Conservation (phyloP, 2,329 filamentous ascomycete genomes). For the Fusarium temperatum region DNA sequence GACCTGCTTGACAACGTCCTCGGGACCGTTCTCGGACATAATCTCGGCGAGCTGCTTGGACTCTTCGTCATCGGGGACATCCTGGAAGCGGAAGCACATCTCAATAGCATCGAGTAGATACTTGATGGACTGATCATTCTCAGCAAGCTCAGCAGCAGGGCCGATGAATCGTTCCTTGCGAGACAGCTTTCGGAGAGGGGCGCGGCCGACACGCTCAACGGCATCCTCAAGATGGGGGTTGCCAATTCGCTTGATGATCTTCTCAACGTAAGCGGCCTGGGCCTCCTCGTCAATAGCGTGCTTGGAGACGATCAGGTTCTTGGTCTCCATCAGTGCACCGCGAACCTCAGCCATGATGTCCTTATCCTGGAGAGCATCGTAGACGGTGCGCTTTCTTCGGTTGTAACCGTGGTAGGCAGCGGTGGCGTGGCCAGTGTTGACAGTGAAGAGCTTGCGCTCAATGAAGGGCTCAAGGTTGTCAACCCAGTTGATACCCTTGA, state of each 20-base stretch:
- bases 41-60: conserved; percentile 86
- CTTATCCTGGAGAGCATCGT: conserved; percentile 85
- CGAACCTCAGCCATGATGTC: conserved; percentile 83
- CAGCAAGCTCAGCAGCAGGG: conserved; percentile 87
- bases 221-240: conserved; percentile 93
- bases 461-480: conserved; percentile 93
- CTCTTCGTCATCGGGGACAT: conserved; percentile 91
- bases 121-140: conserved; percentile 76
- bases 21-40: conserved; percentile 76
- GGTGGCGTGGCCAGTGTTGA: conserved; percentile 97
- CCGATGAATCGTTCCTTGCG: conserved; percentile 97
- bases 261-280: conserved; percentile 87
- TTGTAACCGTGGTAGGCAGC: conserved; percentile 95
- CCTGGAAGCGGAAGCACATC: conserved; percentile 95
- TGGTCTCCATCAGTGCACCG: conserved; percentile 84
- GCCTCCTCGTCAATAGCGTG: conserved; percentile 79
- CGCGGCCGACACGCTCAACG: conserved; percentile 94
- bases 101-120: conserved; percentile 85
- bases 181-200: conserved; percentile 90
- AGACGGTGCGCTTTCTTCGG: conserved; percentile 85
- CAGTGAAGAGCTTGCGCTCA: conserved; percentile 98
- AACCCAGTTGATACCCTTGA: conserved; percentile 93
- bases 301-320: conserved; percentile 85
- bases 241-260: conserved; percentile 91
- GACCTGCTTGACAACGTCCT: conserved; percentile 80